These are phyloP conservation scores for Pilobolus umbonatus DNA, from an alignment of 192 early-diverging fungal species.

Conservation along the genomic window DNA sequence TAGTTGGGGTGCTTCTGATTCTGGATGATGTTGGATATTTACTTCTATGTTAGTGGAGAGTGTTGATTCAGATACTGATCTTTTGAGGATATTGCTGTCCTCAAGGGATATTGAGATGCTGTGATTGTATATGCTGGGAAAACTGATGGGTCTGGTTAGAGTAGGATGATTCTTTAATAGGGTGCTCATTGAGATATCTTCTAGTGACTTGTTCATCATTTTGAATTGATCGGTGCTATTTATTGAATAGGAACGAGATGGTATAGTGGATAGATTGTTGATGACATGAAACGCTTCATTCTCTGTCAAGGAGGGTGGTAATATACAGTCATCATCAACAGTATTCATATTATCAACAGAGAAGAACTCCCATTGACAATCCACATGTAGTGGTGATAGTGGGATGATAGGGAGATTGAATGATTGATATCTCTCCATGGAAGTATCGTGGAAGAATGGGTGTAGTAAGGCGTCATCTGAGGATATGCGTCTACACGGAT, in stretches of 20 bases:
- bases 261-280: conserved; percentile 3
- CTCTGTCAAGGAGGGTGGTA: neutral
- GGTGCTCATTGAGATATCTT: neutral
- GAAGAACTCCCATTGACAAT: conserved; percentile 15
- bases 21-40: too few relatives aligned
- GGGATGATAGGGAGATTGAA: conserved; percentile 22
- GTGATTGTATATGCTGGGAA: conserved; percentile 5
- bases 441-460: conserved; percentile 50
- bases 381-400: conserved; percentile 21
- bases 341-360: too few relatives aligned
- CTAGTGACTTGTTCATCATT: neutral
- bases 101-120: too few relatives aligned
- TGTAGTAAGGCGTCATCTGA: conserved; percentile 67
- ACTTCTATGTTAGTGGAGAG: neutral
- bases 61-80: neutral
- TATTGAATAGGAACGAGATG: neutral
- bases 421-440: conserved; percentile 13
- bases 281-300: neutral
- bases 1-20: too few relatives aligned
- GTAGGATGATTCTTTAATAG: neutral
- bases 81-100: neutral
- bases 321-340: too few relatives aligned
- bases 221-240: neutral
- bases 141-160: conserved; percentile 1
- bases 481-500: conserved; percentile 70